Conservation (phyloP, 2,329 filamentous ascomycete species). For the Penicillium janthinellum region DNA sequence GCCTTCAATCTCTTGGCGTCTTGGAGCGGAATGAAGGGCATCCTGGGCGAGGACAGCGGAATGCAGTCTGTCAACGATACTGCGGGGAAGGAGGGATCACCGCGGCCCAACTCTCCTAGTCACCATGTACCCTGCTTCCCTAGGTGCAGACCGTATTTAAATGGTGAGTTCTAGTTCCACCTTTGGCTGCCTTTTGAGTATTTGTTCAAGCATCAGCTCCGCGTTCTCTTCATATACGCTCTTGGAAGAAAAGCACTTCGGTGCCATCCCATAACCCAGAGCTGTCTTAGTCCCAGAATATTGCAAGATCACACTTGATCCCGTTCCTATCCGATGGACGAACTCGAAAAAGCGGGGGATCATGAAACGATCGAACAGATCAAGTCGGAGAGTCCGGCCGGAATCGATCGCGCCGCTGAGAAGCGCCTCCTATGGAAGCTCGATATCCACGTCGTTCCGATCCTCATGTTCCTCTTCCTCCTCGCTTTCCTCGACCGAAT, state of each 20-base stretch:
- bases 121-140: neutral
- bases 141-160: conserved; percentile 2
- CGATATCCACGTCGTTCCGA: conserved; percentile 52
- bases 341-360: conserved; percentile 11
- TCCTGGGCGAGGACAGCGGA: neutral
- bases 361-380: conserved; percentile 24
- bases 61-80: neutral
- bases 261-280: neutral
- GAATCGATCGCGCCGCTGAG: conserved; percentile 40
- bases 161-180: neutral
- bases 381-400: conserved; percentile 8
- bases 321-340: conserved; percentile 8
- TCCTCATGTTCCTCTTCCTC: conserved; percentile 50
- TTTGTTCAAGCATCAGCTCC: neutral
- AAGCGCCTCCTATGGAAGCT: conserved; percentile 52
- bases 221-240: neutral
- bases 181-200: neutral
- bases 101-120: neutral
- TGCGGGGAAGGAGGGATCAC: conserved; percentile 10
- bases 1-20: neutral
- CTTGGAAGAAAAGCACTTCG: neutral
- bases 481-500: conserved; percentile 52
- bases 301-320: no score
- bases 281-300: no score
- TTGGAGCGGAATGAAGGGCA: conserved; percentile 7